A percentile compares a stretch with the other conserved stretches of the same genome.
phyloP scores from a whole-genome alignment of 2,329 filamentous ascomycete genomes.

The Lojkania enalia region DNA sequence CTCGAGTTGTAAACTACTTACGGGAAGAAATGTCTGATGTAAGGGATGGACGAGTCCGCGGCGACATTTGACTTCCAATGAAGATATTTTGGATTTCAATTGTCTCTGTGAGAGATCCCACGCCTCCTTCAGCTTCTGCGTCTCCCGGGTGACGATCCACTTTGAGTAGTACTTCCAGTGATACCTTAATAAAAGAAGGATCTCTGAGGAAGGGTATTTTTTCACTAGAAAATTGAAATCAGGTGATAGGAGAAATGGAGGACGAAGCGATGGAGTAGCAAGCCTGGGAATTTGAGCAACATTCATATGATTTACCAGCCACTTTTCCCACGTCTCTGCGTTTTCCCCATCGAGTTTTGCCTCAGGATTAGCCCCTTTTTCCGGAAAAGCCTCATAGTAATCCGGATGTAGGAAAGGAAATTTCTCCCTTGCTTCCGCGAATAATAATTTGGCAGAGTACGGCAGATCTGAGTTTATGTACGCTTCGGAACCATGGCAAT shows the following conservation, averaged over 20 bases:
- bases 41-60: background rate
- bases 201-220: background rate
- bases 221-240: background rate
- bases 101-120: slow-evolving; percentile 1
- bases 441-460: background rate
- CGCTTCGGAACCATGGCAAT: background rate
- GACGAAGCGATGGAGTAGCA: background rate
- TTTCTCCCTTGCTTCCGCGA: background rate
- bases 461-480: background rate
- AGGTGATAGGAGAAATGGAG: background rate
- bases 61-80: background rate
- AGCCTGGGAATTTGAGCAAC: slow-evolving; percentile 1
- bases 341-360: background rate
- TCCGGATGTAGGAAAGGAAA: slow-evolving; percentile 1
- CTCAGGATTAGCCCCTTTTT: background rate
- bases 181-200: background rate
- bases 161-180: slow-evolving; percentile 2
- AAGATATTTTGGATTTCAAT: slow-evolving; percentile 1
- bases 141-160: background rate
- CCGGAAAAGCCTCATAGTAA: background rate
- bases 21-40: background rate
- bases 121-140: background rate
- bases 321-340: background rate
- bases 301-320: background rate
- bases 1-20: slow-evolving; percentile 1